Percentiles rank a stretch among this genome's conserved stretches.
phyloP scores from a whole-genome alignment of 495 filamentous ascomycete genomes.

The Chlorociboria aeruginascens region DNA sequence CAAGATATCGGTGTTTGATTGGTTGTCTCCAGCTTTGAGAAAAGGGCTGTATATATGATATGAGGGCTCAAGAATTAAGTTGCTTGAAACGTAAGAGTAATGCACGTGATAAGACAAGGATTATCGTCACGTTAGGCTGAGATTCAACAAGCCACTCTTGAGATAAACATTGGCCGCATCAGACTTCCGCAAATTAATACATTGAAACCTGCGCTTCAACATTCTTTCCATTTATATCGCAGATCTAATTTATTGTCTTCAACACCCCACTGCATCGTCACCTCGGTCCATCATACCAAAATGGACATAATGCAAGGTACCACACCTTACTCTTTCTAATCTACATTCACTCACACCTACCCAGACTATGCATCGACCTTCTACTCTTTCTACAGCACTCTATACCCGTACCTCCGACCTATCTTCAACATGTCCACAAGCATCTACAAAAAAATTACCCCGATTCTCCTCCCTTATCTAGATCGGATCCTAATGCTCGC shows the following conservation, averaged over 20 bases:
- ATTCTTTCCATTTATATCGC: too few species aligned
- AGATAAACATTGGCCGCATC: too few species aligned
- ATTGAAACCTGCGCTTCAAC: too few species aligned
- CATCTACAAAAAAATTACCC: background rate
- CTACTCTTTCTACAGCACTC: slow-evolving; percentile 6
- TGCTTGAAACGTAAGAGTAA: too few species aligned
- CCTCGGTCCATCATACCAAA: background rate
- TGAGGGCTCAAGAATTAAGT: too few species aligned
- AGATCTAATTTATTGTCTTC: too few species aligned
- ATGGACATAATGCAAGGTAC: slow-evolving; percentile 14
- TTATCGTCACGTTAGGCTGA: too few species aligned
- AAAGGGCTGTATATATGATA: too few species aligned
- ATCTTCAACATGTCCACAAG: slow-evolving; percentile 1
- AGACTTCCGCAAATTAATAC: too few species aligned
- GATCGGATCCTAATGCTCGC: slow-evolving; percentile 1
- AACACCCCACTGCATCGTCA: too few species aligned
- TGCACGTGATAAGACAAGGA: too few species aligned
- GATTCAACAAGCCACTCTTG: too few species aligned
- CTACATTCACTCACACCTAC: background rate
- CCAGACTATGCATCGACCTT: slow-evolving; percentile 6
- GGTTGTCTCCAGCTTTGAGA: background rate
- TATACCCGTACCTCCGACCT: slow-evolving; percentile 9
- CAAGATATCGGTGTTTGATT: slow-evolving; percentile 6
- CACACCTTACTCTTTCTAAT: background rate
- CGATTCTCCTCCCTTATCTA: slow-evolving; percentile 10